Evolutionary conservation across 345 rosid genomes (phyloP), one percentile per base, ranked within the genome.

Genomic region (Xanthoceras sorbifolium): DNA sequence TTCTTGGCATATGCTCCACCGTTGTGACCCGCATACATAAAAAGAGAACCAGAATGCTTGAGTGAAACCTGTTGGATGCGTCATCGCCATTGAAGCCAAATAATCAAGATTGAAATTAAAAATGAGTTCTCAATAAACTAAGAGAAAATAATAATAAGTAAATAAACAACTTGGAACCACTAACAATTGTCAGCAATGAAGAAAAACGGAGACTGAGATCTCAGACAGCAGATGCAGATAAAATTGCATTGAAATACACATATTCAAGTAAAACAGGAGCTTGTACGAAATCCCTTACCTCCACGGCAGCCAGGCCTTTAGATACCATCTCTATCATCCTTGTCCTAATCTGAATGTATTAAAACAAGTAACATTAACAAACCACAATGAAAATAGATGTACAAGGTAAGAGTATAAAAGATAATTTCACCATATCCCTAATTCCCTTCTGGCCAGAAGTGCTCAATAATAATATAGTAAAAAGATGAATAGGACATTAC

Each of bases 1-100:
- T 95, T 95, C 87, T 95, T 95, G 81, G 99, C 99, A 93, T 93
- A 95, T 65, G 99, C 98, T 81, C 99, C 99, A 70, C 98, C 98
- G 60, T 79, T 84, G 65, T 85, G 81, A 50, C 99, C 98, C 5
- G 98, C 98, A 57, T 93, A 95, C 99, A 95, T 95, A 82, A 95
- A 95, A 71, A 95, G 98, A 52, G 99, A 95, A 65, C 99, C 99
- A 61, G 99, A 95, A 72, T 95, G 99, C 85, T 95, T 95, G 46
- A 93, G 92, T 11, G 98, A 86, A 72, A 95, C 99, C 99, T 95
- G 88, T 72, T 55, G 63, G 64, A 82, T 71, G 71, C 46, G 42
- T 34, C 72, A 80, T 80, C 65, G 69, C 66, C 64, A 82, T 63
- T 2, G 57, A 60, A 62, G 55, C 64, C 73, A 76, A 32, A 11